Conservation (phyloP, 1,139 yeast genomes). For the Geotrichum bryndzae region DNA sequence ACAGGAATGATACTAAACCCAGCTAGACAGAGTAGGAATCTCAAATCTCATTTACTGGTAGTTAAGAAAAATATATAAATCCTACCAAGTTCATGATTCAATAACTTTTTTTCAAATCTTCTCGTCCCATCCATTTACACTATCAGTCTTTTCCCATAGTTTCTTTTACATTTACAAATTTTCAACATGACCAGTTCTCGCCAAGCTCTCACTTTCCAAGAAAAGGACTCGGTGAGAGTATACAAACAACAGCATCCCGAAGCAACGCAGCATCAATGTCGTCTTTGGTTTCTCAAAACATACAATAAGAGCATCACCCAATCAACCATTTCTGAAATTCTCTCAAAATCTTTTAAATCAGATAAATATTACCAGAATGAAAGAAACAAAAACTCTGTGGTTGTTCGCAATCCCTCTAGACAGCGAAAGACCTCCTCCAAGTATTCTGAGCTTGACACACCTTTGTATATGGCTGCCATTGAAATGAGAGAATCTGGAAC, state of each 20-base stretch:
- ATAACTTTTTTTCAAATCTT: no score
- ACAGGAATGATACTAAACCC: not conserved
- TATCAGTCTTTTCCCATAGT: not conserved
- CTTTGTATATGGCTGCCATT: not conserved
- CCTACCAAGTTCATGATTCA: not conserved
- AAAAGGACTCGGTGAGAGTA: not conserved
- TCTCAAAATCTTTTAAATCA: not conserved
- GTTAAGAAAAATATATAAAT: no score
- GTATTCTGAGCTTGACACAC: conserved; percentile 3
- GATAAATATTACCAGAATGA: not conserved
- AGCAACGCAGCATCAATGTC: conserved; percentile 3
- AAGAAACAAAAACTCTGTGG: not conserved
- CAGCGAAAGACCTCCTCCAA: conserved; percentile 4
- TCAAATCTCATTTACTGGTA: no score
- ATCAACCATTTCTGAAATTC: conserved; percentile 5
- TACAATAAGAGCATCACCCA: conserved; percentile 1
- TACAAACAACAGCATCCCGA: not conserved
- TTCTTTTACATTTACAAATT: no score
- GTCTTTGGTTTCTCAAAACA: not conserved
- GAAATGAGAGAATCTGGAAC: not conserved
- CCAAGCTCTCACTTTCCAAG: conserved; percentile 3
- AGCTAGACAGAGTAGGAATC: not conserved
- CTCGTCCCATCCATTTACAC: not conserved
- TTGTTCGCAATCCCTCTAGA: conserved; percentile 1
- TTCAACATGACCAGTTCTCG: not conserved